Evolutionary conservation across 768 basidiomycete species (phyloP), one percentile per base, ranked within the genome.

Genomic region (Lentinula aciculospora): DNA sequence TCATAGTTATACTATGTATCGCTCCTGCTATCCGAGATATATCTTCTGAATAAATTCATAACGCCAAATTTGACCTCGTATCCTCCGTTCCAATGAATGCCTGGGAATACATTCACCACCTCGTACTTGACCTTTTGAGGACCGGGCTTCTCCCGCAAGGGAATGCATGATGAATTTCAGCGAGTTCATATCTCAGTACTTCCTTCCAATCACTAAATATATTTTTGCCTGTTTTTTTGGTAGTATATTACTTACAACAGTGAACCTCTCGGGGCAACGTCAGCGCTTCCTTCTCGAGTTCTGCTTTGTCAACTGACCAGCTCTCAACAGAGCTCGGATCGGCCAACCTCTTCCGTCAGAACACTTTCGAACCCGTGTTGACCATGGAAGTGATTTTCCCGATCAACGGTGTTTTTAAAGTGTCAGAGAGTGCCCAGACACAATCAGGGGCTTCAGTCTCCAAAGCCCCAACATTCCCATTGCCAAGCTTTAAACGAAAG

Each of bases 1-100:
- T 76, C 67, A 70, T 58, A 56, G 28, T 32, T 25, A 9, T 31
- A 17, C 37, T 36, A 39, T n/a, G 34, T 44, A 44, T 5, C 23
- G 50, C 27, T 19, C 4, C 21, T 15, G 12, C 5, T 21, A 12
- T 6, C 2, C 12, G 31, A 2, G 23, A 36, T 9, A 51, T 21
- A 21, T 31, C 23, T 9, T 23, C n/a, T 39, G 32, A 39, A n/a
- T 39, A n/a, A 19, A 53, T 51, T 19, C 49, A 21, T 48, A 17
- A 2, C 8, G 3, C 32, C 29, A 31, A 34, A n/a, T 23, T n/a
- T 32, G 29, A 27, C 32, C 21, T 21, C 9, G 19, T 50, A 21
- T 17, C 31, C 29, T 21, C 21, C n/a, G 6, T 19, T 10, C 12
- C 9, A 42, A 8, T 21, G 10, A 8, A 39, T 39, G 12, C 37